These are phyloP conservation scores for Aaosphaeria pasadenensis DNA, from an alignment of 2,329 filamentous ascomycete genomes.

Conservation along the genomic window DNA sequence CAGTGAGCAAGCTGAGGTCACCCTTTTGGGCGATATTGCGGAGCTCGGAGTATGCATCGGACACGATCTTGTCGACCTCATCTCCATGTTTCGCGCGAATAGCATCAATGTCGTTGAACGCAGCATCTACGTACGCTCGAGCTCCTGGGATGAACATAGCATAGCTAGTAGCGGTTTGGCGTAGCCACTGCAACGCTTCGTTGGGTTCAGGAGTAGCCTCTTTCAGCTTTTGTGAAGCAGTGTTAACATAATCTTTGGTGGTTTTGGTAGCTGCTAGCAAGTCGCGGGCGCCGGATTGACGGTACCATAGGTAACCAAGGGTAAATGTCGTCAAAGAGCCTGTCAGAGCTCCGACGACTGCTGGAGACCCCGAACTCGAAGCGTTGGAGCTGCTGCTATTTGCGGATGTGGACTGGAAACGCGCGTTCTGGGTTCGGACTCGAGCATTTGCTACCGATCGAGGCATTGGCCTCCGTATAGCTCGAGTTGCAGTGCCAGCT, in stretches of 20 bases:
- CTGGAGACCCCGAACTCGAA: conserved; percentile 31
- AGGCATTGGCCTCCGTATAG: conserved; percentile 23
- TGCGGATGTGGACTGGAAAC: conserved; percentile 31
- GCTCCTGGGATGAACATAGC: conserved; percentile 71
- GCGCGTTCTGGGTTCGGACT: conserved; percentile 25
- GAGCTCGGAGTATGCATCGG: conserved; percentile 65
- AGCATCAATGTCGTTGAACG: conserved; percentile 68
- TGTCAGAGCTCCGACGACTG: conserved; percentile 48
- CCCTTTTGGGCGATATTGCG: conserved; percentile 60
- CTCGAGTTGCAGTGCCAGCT: conserved; percentile 26
- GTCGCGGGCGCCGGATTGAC: conserved; percentile 51
- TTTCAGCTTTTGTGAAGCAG: conserved; percentile 59
- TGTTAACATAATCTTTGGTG: conserved; percentile 59
- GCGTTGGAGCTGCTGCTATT: conserved; percentile 2
- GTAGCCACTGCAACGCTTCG: conserved; percentile 64
- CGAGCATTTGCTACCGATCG: conserved; percentile 19
- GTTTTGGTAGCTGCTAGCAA: conserved; percentile 51
- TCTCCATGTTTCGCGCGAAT: conserved; percentile 65
- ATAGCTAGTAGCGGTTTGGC: conserved; percentile 65
- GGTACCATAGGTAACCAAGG: conserved; percentile 53
- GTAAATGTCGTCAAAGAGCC: conserved; percentile 49
- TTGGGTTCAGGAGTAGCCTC: conserved; percentile 63
- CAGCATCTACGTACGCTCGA: conserved; percentile 63
- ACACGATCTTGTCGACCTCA: conserved; percentile 67
- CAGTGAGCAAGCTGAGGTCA: conserved; percentile 60